Evolutionary conservation across 192 early-diverging fungal genomes (phyloP), one percentile per base, ranked within the genome.

Genomic region (Umbelopsis vinacea): DNA sequence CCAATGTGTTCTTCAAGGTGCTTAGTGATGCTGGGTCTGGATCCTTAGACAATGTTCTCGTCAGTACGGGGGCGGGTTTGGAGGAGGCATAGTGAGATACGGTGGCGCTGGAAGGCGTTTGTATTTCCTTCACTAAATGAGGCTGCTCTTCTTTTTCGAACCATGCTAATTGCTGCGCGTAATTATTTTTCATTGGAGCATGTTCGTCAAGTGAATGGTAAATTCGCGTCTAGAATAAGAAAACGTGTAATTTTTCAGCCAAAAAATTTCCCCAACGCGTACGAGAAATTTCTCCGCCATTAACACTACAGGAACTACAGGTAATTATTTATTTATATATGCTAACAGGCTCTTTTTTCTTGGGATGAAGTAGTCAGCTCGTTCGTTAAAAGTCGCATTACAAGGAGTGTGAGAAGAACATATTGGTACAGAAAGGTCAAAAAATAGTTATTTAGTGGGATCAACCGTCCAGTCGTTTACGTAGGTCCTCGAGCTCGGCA

Each of bases 151-250:
- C 57, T n/a, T 63, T 29, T 37, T 63, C 29, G 26, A 63, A 63
- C 57, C 57, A 63, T 63, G 57, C 57, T 29, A 63, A 29, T 26
- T 63, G 57, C 33, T 63, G 57, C 17, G 57, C 57, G 33, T 63
- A 63, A 37, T 63, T 63, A 26, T 63, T 63, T 63, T 63, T 63
- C 57, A 63, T 63, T 35, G 57, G 29, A 35, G 57, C 57, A 33
- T 37, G 33, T 29, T 37, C 26, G 33, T 63, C 17, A 24, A 37
- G 12, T 37, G 5, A 38, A 38, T 10, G 17, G 33, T 19, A 1
- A 6, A 26, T 15, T 17, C 57, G 57, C 57, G 57, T 63, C 33
- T 26, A 2, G 33, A 19, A 63, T 26, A 26, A 22, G 57, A 54
- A 6, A 26, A 10, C 12, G 22, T 37, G 24, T 5, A 63, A 63